These are phyloP conservation scores for Beverwykella pulmonaria DNA, from an alignment of 495 filamentous ascomycete species.

Conservation along the genomic window DNA sequence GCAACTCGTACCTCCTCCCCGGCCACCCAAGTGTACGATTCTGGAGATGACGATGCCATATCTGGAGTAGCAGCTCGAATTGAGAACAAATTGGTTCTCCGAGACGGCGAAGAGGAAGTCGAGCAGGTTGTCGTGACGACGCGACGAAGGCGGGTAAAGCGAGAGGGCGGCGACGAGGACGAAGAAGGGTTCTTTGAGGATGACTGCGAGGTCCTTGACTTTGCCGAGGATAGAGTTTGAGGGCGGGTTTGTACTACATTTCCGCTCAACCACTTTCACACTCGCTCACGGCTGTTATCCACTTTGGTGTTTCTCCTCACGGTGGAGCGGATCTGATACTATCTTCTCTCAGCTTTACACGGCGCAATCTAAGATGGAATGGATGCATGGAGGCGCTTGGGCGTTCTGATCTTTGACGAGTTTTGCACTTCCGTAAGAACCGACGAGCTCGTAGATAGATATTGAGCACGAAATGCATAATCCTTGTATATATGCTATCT, in stretches of 20 bases:
- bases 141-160: constrained; percentile 61
- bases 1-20: constrained; percentile 59
- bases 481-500: neutral
- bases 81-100: constrained; percentile 52
- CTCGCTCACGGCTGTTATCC: neutral
- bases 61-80: constrained; percentile 45
- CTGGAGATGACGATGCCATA: constrained; percentile 54
- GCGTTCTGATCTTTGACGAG: neutral
- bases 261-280: neutral
- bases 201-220: constrained; percentile 90
- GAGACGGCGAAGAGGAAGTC: constrained; percentile 65
- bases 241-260: neutral
- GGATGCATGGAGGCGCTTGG: neutral
- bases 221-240: constrained; percentile 82
- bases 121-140: constrained; percentile 83
- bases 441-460: neutral
- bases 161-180: constrained; percentile 42
- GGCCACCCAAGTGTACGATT: constrained; percentile 54
- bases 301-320: neutral
- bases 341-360: constrained; percentile 10
- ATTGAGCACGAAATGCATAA: neutral
- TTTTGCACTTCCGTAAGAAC: neutral
- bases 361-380: neutral
- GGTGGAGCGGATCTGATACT: neutral
- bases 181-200: constrained; percentile 91